Evolutionary conservation across 1,139 yeast species (phyloP).

Genomic region (Hansenula sp.): DNA sequence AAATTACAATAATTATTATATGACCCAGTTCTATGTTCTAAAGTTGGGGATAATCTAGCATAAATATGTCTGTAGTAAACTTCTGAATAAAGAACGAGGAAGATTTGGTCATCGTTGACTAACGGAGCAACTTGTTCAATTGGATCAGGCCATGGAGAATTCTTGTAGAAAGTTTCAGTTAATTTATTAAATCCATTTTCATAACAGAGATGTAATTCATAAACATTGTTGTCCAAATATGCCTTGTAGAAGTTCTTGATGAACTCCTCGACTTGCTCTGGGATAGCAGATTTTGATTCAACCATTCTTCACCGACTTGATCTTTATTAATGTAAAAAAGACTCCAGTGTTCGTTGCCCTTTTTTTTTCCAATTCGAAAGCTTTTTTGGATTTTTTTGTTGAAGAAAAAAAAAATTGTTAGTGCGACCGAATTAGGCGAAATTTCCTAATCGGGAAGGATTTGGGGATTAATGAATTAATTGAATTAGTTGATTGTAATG

Average conservation of each 20-base stretch:
- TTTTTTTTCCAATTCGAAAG: background rate
- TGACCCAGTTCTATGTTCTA: constrained; percentile 41
- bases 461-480: too few relatives aligned
- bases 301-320: constrained; percentile 8
- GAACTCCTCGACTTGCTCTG: constrained; percentile 41
- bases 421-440: too few relatives aligned
- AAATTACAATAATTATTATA: constrained; percentile 44
- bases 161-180: constrained; percentile 40
- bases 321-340: background rate
- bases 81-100: constrained; percentile 41
- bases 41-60: constrained; percentile 36
- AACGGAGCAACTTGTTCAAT: constrained; percentile 35
- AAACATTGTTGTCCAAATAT: constrained; percentile 36
- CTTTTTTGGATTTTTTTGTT: too few relatives aligned
- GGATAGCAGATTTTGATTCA: constrained; percentile 20
- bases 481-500: too few relatives aligned
- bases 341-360: background rate
- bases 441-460: too few relatives aligned
- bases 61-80: constrained; percentile 44
- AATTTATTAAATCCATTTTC: constrained; percentile 40
- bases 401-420: too few relatives aligned
- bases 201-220: constrained; percentile 39
- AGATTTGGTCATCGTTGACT: constrained; percentile 39
- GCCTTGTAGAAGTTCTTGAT: constrained; percentile 38
- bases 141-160: constrained; percentile 42